Conservation (phyloP, 1,139 yeast genomes). For the Magnusiomyces suaveolens region DNA sequence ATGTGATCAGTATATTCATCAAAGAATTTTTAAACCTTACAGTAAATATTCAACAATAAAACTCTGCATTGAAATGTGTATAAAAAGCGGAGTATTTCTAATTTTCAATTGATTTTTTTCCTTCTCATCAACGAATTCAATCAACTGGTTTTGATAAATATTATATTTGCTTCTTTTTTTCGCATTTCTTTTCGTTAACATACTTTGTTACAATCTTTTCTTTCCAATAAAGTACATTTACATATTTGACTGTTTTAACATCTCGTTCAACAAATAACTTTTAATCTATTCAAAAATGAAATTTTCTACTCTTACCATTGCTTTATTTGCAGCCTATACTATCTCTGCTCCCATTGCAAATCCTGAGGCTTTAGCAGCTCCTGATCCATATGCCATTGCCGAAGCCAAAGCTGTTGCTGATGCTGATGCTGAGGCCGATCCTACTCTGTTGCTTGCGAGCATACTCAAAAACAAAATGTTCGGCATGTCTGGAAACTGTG, state of each 20-base stretch:
- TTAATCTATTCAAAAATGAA: conserved; percentile 2
- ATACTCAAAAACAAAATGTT: background rate
- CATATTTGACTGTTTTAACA: no score
- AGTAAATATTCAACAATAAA: background rate
- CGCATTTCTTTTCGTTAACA: no score
- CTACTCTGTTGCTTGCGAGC: background rate
- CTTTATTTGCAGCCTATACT: background rate
- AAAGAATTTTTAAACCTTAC: background rate
- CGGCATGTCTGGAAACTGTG: background rate
- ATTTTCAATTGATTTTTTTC: background rate
- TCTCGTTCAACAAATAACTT: no score
- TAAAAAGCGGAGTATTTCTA: background rate
- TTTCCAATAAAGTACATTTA: no score
- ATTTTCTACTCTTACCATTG: background rate
- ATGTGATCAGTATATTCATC: background rate
- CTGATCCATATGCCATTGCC: background rate
- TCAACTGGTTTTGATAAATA: background rate
- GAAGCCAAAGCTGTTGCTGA: background rate
- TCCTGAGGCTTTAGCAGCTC: background rate
- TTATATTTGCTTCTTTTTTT: no score
- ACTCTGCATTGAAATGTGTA: background rate
- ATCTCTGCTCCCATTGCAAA: background rate
- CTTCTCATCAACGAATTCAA: background rate
- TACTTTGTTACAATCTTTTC: no score
- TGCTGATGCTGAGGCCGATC: background rate